Conservation (phyloP, 1,284 basidiomycete genomes). For the Cryptococcus sp. region DNA sequence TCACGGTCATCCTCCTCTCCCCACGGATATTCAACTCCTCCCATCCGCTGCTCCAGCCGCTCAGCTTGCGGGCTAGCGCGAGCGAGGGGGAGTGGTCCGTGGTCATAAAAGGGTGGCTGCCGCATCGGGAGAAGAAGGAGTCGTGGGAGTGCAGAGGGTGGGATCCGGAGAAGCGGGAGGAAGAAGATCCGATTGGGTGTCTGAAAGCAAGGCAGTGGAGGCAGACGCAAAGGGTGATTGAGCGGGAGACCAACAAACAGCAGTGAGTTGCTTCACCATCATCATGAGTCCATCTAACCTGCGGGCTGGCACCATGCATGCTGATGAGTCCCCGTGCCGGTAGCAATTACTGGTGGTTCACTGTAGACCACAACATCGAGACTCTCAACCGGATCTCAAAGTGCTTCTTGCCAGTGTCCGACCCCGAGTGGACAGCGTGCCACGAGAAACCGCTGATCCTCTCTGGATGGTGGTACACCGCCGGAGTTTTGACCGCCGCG, state of each 20-base stretch:
- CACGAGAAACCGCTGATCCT: conserved; percentile 35
- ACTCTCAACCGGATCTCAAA: conserved; percentile 22
- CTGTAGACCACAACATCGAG: conserved; percentile 18
- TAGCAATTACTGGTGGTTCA: conserved; percentile 31
- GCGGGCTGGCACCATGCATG: too few species aligned
- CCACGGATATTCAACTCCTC: too few species aligned
- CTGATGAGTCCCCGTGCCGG: background rate
- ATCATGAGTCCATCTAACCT: too few species aligned
- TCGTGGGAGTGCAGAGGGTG: conserved; percentile 22
- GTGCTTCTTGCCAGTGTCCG: conserved; percentile 28
- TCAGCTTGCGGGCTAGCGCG: too few species aligned
- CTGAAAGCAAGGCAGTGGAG: conserved; percentile 36
- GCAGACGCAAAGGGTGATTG: conserved; percentile 30
- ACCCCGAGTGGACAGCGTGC: conserved; percentile 21
- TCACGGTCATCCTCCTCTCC: too few species aligned
- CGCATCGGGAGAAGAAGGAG: background rate
- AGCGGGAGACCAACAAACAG: conserved; percentile 22
- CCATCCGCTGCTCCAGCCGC: too few species aligned
- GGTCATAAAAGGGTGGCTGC: background rate
- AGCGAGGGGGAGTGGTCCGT: too few species aligned
- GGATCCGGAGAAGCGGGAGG: conserved; percentile 18
- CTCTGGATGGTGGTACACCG: conserved; percentile 37
- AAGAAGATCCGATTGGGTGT: conserved; percentile 29
- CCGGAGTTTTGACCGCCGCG: conserved; percentile 12
- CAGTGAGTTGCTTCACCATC: conserved; percentile 20